A percentile compares a stretch with the other conserved stretches of the same genome.
Conservation (phyloP, 2,329 filamentous ascomycete species). For the Trichoderma cornu-damae region DNA sequence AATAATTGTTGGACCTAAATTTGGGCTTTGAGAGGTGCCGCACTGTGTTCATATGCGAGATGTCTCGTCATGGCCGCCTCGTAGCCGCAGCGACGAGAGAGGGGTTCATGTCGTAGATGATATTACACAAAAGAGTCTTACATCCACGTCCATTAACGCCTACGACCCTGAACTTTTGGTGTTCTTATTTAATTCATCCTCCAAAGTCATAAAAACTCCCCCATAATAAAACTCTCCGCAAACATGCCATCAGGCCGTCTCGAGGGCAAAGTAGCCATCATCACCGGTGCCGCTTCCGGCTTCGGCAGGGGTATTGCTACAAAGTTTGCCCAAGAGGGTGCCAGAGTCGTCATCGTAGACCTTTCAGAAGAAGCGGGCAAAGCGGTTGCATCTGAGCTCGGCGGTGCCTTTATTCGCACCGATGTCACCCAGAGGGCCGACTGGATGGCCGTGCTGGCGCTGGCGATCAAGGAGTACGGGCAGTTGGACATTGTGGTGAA, state of each 20-base stretch:
- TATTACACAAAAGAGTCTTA: background rate
- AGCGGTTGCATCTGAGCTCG: constrained; percentile 42
- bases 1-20: background rate
- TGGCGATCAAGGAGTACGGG: constrained; percentile 43
- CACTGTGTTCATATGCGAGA: background rate
- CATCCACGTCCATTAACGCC: background rate
- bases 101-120: constrained; percentile 1
- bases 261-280: constrained; percentile 39
- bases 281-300: constrained; percentile 54
- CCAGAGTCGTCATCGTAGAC: constrained; percentile 58
- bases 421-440: constrained; percentile 50
- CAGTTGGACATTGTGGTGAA: constrained; percentile 56
- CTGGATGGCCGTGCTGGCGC: constrained; percentile 48
- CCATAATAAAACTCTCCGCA: background rate
- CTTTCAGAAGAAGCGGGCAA: constrained; percentile 50
- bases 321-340: constrained; percentile 56
- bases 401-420: constrained; percentile 38
- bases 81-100: background rate
- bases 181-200: background rate
- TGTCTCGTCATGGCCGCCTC: background rate
- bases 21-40: background rate
- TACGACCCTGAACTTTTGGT: background rate
- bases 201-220: background rate
- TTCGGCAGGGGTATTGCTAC: constrained; percentile 59
- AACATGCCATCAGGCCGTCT: constrained; percentile 27